Conservation (phyloP, 2,329 filamentous ascomycete species). For the Scopulariopsis brevicaulis region DNA sequence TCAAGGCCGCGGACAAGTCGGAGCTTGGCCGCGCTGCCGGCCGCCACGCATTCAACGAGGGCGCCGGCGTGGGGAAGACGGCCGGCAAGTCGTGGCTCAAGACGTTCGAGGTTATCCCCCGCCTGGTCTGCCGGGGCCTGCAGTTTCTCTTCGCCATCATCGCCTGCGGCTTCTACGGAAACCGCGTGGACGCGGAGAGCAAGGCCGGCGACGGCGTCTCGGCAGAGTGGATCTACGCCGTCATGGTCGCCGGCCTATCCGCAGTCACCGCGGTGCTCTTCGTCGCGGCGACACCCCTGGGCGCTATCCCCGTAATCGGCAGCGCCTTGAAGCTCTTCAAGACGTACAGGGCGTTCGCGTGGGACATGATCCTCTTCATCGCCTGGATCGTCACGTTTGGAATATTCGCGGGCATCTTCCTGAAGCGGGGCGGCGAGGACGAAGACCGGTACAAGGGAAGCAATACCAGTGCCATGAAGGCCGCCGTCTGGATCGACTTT, state of each 20-base stretch:
- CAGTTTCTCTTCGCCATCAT: conserved; percentile 62
- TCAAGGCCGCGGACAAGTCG: conserved; percentile 19
- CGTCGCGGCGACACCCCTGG: conserved; percentile 22
- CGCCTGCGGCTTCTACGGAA: conserved; percentile 57
- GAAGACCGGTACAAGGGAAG: conserved; percentile 33
- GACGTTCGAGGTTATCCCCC: conserved; percentile 33
- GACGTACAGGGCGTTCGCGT: conserved; percentile 30
- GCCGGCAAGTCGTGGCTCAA: conserved; percentile 31
- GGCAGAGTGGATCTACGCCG: conserved; percentile 53
- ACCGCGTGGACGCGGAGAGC: conserved; percentile 39
- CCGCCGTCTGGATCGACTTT: conserved; percentile 62
- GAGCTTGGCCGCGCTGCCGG: conserved; percentile 20
- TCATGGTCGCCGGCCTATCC: conserved; percentile 42
- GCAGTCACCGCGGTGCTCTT: conserved; percentile 37
- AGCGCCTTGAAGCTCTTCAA: conserved; percentile 20
- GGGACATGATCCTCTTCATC: conserved; percentile 30
- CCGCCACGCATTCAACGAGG: conserved; percentile 19
- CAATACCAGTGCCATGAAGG: conserved; percentile 46
- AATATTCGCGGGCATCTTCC: conserved; percentile 61
- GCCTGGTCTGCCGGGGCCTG: conserved; percentile 46
- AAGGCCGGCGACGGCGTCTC: conserved; percentile 25
- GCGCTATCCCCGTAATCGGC: conserved; percentile 19
- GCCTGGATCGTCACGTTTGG: conserved; percentile 59
- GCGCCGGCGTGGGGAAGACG: conserved; percentile 24
- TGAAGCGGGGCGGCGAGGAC: conserved; percentile 35